These are phyloP conservation scores for Corymbia citriodora DNA, from an alignment of 441 rosid genomes.

Conservation along the genomic window DNA sequence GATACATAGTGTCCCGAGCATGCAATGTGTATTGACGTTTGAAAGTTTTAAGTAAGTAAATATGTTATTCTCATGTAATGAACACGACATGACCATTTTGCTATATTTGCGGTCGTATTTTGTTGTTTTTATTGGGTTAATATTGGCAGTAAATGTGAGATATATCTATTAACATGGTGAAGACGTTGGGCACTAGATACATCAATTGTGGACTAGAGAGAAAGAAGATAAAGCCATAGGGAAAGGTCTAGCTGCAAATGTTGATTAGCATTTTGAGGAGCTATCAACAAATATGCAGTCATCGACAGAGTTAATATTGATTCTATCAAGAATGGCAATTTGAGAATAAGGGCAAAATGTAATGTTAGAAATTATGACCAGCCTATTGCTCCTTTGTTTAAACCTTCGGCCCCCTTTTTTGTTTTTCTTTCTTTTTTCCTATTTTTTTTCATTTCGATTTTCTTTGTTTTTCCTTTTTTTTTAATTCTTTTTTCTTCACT, in stretches of 20 bases:
- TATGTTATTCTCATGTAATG: background rate
- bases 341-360: background rate
- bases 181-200: background rate
- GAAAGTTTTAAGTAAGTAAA: background rate
- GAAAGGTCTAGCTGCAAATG: background rate
- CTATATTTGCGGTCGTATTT: background rate
- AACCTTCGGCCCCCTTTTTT: no score
- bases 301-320: background rate
- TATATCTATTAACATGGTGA: background rate
- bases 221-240: background rate
- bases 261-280: background rate
- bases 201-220: background rate
- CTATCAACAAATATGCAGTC: background rate
- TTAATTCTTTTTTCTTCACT: no score
- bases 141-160: background rate
- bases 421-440: no score
- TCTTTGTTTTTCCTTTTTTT: no score
- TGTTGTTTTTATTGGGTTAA: background rate
- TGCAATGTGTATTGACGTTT: background rate
- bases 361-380: background rate
- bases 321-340: background rate
- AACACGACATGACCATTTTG: background rate
- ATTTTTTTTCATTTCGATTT: no score
- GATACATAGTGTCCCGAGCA: accelerated
- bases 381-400: no score